A percentile compares a stretch with the other conserved stretches of the same genome.
phyloP scores from a whole-genome alignment of 495 filamentous ascomycete genomes.

The Cairneyella variabilis region DNA sequence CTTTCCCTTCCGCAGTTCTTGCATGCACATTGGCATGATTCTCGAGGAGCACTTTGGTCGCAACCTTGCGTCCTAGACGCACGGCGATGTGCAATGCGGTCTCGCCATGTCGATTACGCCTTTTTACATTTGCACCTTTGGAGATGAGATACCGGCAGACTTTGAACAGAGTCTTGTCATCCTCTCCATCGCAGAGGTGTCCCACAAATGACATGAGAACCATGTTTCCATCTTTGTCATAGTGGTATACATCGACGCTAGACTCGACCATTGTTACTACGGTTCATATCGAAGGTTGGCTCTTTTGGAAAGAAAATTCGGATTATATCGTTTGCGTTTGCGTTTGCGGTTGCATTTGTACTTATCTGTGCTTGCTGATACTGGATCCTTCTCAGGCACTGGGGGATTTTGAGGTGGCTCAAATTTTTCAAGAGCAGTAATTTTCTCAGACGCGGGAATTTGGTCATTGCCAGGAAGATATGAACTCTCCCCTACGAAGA shows the following conservation, averaged over 20 bases:
- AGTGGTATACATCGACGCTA: slow-evolving; percentile 39
- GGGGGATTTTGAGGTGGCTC: too few species aligned
- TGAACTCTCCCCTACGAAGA: too few species aligned
- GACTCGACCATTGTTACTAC: slow-evolving; percentile 32
- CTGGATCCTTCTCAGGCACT: too few species aligned
- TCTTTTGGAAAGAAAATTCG: not conserved
- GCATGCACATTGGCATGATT: slow-evolving; percentile 38
- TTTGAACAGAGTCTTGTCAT: slow-evolving; percentile 29
- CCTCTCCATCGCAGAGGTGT: slow-evolving; percentile 36
- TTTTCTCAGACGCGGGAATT: too few species aligned
- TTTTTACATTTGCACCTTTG: slow-evolving; percentile 32
- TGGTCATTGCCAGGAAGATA: too few species aligned
- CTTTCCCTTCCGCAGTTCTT: slow-evolving; percentile 3
- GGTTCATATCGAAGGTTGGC: slow-evolving; percentile 26
- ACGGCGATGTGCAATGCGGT: slow-evolving; percentile 43
- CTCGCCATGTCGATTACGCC: slow-evolving; percentile 41
- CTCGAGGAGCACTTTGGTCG: slow-evolving; percentile 37
- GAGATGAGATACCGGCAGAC: slow-evolving; percentile 25
- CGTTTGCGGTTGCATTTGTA: slow-evolving; percentile 26
- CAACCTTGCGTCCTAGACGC: slow-evolving; percentile 39
- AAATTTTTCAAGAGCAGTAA: too few species aligned
- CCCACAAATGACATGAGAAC: slow-evolving; percentile 43
- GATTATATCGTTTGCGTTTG: slow-evolving; percentile 26
- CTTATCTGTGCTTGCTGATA: too few species aligned
- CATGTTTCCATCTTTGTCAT: slow-evolving; percentile 37